Evolutionary conservation across 768 basidiomycete genomes (phyloP).

Genomic region (Trametes cingulata): DNA sequence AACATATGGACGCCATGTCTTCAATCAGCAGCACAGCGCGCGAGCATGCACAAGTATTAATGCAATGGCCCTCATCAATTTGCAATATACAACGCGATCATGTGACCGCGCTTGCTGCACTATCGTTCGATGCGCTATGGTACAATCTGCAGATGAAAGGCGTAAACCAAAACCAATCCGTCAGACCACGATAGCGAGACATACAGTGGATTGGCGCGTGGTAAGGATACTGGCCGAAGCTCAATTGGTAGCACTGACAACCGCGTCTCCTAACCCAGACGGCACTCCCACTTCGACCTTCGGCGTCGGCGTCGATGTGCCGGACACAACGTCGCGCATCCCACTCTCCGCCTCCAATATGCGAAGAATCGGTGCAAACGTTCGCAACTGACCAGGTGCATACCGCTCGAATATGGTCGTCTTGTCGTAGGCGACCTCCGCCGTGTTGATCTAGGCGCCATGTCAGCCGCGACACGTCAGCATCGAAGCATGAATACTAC

Average conservation of each 20-base stretch:
- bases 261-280: background rate
- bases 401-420: slow-evolving; percentile 55
- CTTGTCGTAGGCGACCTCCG: slow-evolving; percentile 62
- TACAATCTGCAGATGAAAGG: no score
- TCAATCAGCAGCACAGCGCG: no score
- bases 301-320: slow-evolving; percentile 20
- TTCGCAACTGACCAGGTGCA: slow-evolving; percentile 50
- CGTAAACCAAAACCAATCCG: no score
- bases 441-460: slow-evolving; percentile 56
- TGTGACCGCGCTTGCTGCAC: background rate
- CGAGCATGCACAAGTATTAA: no score
- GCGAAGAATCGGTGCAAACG: slow-evolving; percentile 25
- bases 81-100: slow-evolving; percentile 4
- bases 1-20: no score
- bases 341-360: slow-evolving; percentile 17
- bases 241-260: slow-evolving; percentile 1
- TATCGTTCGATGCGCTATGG: no score
- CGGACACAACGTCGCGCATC: slow-evolving; percentile 4
- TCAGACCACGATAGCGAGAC: no score
- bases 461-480: background rate
- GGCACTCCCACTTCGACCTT: slow-evolving; percentile 14
- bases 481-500: background rate
- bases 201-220: no score
- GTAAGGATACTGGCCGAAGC: no score
- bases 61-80: no score